phyloP scores from a whole-genome alignment of 2,329 filamentous ascomycete species.

The Alternaria ventricosa region DNA sequence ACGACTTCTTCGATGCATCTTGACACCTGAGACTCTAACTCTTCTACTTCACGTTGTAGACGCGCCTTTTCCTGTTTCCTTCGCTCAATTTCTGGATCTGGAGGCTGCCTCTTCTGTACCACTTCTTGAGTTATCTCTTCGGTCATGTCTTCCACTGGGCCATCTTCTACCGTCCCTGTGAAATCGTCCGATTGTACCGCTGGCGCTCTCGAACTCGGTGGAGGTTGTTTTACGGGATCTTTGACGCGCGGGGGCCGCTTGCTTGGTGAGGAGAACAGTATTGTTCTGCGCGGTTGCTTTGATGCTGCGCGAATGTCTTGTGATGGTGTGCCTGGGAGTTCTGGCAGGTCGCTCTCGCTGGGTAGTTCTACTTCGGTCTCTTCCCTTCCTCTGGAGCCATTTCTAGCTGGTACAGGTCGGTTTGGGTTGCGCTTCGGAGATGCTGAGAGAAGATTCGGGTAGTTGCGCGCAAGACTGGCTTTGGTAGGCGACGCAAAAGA shows the following conservation, averaged over 20 bases:
- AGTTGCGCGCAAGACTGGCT: slow-evolving; percentile 49
- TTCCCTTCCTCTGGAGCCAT: slow-evolving; percentile 3
- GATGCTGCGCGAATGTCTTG: slow-evolving; percentile 17
- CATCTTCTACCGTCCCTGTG: slow-evolving; percentile 16
- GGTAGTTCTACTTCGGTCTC: slow-evolving; percentile 7
- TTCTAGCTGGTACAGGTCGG: slow-evolving; percentile 16
- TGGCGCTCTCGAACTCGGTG: slow-evolving; percentile 19
- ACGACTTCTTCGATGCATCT: slow-evolving; percentile 36
- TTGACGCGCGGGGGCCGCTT: slow-evolving; percentile 35
- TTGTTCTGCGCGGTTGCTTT: slow-evolving; percentile 30
- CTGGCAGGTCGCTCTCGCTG: slow-evolving; percentile 15
- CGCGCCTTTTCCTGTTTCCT: slow-evolving; percentile 40
- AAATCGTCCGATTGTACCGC: slow-evolving; percentile 19
- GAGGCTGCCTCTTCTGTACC: slow-evolving; percentile 13
- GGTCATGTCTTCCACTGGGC: background rate
- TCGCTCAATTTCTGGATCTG: slow-evolving; percentile 34
- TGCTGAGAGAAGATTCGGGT: slow-evolving; percentile 36
- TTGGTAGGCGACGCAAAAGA: slow-evolving; percentile 51
- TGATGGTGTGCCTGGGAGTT: slow-evolving; percentile 31
- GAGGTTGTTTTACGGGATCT: slow-evolving; percentile 20
- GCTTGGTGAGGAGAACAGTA: slow-evolving; percentile 42
- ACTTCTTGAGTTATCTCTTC: background rate
- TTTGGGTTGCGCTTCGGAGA: slow-evolving; percentile 12
- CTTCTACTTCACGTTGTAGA: slow-evolving; percentile 36
- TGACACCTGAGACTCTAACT: slow-evolving; percentile 42